Percentiles rank a stretch among this genome's conserved stretches.
These are phyloP conservation scores for Mortierella sp. DNA, from an alignment of 371 early-diverging fungal species.

Conservation along the genomic window DNA sequence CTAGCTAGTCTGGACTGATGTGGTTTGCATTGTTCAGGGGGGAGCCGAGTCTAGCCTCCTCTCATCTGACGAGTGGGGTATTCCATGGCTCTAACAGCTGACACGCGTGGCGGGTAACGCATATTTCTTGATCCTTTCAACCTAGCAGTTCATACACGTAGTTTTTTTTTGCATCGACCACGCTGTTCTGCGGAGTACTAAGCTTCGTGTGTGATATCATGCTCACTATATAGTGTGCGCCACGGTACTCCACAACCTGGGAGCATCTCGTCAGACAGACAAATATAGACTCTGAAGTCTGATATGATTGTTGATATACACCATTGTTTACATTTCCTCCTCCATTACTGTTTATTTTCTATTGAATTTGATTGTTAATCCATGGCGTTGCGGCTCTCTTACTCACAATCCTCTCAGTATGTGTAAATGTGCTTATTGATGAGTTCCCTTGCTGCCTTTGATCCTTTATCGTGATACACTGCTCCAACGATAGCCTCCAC, in stretches of 20 bases:
- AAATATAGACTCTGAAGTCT: neutral
- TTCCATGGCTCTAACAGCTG: neutral
- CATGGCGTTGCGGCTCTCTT: neutral
- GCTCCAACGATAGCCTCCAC: slow-evolving; percentile 64
- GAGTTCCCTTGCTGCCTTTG: slow-evolving; percentile 55
- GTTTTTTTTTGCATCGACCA: neutral
- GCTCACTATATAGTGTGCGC: neutral
- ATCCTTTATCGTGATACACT: slow-evolving; percentile 65
- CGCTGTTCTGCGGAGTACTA: neutral
- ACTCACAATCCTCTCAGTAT: slow-evolving; percentile 19
- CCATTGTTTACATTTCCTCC: too few relatives aligned
- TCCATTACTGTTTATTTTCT: slow-evolving; percentile 1
- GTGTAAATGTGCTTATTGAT: slow-evolving; percentile 53
- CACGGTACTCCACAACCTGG: neutral
- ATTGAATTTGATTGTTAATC: neutral
- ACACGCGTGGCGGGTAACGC: neutral
- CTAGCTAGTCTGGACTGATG: neutral
- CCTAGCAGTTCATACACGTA: neutral
- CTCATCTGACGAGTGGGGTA: neutral
- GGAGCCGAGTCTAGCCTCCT: neutral
- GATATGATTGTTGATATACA: too few relatives aligned
- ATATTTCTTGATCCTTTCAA: neutral
- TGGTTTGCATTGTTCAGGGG: neutral
- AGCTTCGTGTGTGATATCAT: neutral
- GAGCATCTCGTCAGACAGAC: neutral